Conservation (phyloP, 371 early-diverging fungal species). For the Mucor sp. region DNA sequence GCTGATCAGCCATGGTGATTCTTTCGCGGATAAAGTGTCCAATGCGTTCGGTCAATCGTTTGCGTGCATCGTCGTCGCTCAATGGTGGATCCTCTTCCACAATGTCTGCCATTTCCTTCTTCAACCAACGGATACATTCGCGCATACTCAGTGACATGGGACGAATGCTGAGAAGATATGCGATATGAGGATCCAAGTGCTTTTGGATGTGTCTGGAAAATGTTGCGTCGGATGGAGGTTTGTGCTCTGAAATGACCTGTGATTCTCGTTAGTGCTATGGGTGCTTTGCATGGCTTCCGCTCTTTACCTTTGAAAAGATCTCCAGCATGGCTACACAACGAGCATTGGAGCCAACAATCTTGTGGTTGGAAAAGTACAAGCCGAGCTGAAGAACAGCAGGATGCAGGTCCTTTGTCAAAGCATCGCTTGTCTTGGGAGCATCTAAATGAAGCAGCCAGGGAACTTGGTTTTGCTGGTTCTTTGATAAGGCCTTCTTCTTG, state of each 20-base stretch:
- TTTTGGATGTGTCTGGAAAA: slow-evolving; percentile 84
- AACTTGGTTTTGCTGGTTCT: slow-evolving; percentile 56
- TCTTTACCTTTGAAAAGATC: slow-evolving; percentile 76
- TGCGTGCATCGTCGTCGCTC: slow-evolving; percentile 73
- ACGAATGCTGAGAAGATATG: slow-evolving; percentile 77
- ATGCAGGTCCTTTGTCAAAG: slow-evolving; percentile 71
- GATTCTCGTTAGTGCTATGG: too few relatives aligned
- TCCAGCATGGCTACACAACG: slow-evolving; percentile 84
- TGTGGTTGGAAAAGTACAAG: slow-evolving; percentile 81
- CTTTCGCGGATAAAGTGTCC: slow-evolving; percentile 90
- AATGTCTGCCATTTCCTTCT: slow-evolving; percentile 77
- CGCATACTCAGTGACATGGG: slow-evolving; percentile 95
- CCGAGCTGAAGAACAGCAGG: slow-evolving; percentile 88
- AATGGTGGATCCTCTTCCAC: slow-evolving; percentile 60
- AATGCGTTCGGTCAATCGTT: slow-evolving; percentile 71
- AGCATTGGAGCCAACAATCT: slow-evolving; percentile 91
- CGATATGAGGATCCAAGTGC: slow-evolving; percentile 88
- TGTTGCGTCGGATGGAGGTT: slow-evolving; percentile 81
- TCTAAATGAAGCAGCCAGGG: slow-evolving; percentile 72
- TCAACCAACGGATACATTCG: slow-evolving; percentile 91
- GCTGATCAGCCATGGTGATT: slow-evolving; percentile 82
- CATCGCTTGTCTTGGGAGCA: slow-evolving; percentile 56
- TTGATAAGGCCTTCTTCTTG: slow-evolving; percentile 38
- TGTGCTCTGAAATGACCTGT: slow-evolving; percentile 90
- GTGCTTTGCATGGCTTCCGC: not conserved